phyloP scores from a whole-genome alignment of 768 basidiomycete species.

The Trametes meyenii region DNA sequence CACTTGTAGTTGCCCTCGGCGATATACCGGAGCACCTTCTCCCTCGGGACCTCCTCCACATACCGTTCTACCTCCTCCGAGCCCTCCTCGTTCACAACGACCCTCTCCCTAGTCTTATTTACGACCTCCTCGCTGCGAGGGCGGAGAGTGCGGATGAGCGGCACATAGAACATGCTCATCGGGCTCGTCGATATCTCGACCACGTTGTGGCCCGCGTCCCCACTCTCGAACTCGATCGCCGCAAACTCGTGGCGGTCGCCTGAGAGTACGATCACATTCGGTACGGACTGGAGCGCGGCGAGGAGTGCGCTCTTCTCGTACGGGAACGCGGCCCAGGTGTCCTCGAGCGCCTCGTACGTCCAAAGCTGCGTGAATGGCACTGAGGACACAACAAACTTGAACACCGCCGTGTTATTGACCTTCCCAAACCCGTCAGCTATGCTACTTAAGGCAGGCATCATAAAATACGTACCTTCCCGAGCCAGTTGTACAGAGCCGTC shows the following conservation, averaged over 20 bases:
- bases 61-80: conserved; percentile 24
- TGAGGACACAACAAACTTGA: conserved; percentile 77
- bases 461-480: conserved; percentile 45
- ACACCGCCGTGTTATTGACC: conserved; percentile 71
- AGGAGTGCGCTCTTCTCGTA: conserved; percentile 63
- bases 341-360: conserved; percentile 60
- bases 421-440: conserved; percentile 24
- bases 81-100: conserved; percentile 29
- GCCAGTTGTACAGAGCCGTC: conserved; percentile 63
- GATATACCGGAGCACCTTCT: conserved; percentile 60
- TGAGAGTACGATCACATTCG: conserved; percentile 69
- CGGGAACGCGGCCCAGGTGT: conserved; percentile 71
- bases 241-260: conserved; percentile 85
- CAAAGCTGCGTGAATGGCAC: conserved; percentile 79
- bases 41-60: conserved; percentile 49
- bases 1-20: conserved; percentile 70
- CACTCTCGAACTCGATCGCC: conserved; percentile 58
- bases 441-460: not conserved
- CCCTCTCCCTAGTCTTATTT: conserved; percentile 36
- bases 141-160: conserved; percentile 56
- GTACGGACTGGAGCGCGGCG: conserved; percentile 59
- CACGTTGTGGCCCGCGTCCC: conserved; percentile 44
- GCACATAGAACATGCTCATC: conserved; percentile 69
- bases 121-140: conserved; percentile 48
- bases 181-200: conserved; percentile 72